phyloP scores from a whole-genome alignment of 257 asterid species.

The Nicotiana noctiflora region DNA sequence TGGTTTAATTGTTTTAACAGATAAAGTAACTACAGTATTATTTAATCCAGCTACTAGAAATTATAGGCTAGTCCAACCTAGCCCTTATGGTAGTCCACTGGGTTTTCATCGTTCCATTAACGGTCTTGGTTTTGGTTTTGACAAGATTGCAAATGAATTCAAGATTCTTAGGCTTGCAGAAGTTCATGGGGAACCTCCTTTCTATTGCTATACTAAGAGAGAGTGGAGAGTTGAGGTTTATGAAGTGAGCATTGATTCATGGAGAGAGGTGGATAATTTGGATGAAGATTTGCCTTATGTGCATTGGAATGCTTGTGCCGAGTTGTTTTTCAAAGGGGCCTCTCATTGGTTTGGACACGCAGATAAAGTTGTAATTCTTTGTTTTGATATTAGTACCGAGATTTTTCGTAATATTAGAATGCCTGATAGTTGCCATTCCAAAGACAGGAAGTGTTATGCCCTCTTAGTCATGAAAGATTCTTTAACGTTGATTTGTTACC shows the following conservation, averaged over 20 bases:
- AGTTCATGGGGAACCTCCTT: too few relatives aligned
- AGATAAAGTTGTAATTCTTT: neutral
- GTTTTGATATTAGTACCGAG: neutral
- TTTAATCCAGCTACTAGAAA: constrained; percentile 6
- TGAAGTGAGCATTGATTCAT: neutral
- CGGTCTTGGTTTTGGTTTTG: neutral
- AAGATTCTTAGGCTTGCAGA: neutral
- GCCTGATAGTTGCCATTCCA: neutral
- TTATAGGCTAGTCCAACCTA: neutral
- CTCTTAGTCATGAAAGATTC: neutral
- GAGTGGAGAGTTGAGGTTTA: neutral
- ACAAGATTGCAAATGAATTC: neutral
- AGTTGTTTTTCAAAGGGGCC: neutral
- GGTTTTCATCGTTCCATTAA: neutral
- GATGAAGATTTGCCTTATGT: neutral
- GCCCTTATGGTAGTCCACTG: neutral
- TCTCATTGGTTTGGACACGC: neutral
- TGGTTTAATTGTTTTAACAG: neutral
- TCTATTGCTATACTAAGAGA: neutral
- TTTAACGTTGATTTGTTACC: neutral
- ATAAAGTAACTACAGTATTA: neutral
- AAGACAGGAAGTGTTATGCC: neutral
- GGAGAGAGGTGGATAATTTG: neutral
- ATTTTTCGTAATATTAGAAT: neutral
- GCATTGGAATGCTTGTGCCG: neutral